Evolutionary conservation across 441 rosid species (phyloP).

Genomic region (Gossypium gossypioides): DNA sequence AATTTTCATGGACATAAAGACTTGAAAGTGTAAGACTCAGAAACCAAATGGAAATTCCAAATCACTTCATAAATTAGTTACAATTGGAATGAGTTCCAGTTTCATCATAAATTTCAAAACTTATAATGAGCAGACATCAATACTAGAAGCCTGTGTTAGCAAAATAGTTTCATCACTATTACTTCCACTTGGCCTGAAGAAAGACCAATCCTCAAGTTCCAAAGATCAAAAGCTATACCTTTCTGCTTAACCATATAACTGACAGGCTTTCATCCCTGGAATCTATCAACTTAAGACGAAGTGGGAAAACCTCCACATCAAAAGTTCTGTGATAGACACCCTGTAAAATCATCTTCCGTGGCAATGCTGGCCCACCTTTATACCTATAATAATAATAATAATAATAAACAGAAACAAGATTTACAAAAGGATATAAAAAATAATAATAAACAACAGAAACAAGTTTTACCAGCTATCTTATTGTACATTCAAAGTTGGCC

Average conservation of each 20-base stretch:
- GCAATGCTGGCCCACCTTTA: conserved; percentile 77
- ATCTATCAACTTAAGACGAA: conserved; percentile 58
- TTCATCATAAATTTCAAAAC: neutral
- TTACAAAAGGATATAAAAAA: neutral
- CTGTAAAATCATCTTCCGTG: conserved; percentile 67
- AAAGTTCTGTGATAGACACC: conserved; percentile 43
- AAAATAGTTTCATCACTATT: neutral
- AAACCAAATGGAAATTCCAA: neutral
- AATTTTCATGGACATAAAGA: neutral
- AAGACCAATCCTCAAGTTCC: neutral
- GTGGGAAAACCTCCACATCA: conserved; percentile 76
- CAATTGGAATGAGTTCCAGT: neutral
- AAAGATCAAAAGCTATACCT: conserved; percentile 35
- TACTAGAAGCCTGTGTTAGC: neutral
- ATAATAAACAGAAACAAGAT: neutral
- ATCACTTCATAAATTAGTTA: neutral
- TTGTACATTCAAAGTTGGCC: neutral
- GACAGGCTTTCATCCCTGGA: conserved; percentile 47
- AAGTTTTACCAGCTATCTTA: neutral
- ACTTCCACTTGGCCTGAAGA: neutral
- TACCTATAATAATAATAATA: conserved; percentile 41
- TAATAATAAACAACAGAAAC: neutral
- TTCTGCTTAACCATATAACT: conserved; percentile 54
- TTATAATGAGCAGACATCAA: neutral
- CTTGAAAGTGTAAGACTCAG: neutral